Conservation (phyloP, 2,329 filamentous ascomycete genomes). For the Fusarium palustre region DNA sequence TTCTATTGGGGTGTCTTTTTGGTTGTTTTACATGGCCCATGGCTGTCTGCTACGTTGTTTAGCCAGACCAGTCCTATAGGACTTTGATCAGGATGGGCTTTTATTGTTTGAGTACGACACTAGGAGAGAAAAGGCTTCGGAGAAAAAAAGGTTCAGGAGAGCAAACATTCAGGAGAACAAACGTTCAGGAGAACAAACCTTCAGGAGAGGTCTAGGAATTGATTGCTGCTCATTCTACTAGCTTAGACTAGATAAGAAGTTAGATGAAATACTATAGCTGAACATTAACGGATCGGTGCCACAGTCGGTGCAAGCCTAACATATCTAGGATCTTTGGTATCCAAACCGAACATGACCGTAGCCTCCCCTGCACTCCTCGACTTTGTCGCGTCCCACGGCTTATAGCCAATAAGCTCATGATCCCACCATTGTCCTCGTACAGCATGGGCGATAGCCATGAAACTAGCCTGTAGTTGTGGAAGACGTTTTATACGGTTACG, state of each 20-base stretch:
- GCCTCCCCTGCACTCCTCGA: constrained; percentile 7
- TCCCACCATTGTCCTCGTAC: constrained; percentile 40
- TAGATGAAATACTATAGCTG: not conserved
- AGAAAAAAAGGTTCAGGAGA: too few species aligned
- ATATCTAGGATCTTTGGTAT: constrained; percentile 26
- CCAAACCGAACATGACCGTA: constrained; percentile 41
- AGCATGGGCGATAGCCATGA: constrained; percentile 36
- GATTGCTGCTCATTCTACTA: not conserved
- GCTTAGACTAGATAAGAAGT: not conserved
- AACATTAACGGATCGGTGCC: constrained; percentile 25
- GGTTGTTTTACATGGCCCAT: not conserved
- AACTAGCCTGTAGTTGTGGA: constrained; percentile 35
- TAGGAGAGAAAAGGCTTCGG: not conserved
- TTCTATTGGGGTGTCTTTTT: not conserved
- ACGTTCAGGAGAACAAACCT: too few species aligned
- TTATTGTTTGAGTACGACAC: not conserved
- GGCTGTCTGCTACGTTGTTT: not conserved
- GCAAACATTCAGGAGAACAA: too few species aligned
- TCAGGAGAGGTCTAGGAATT: not conserved
- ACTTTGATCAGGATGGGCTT: not conserved
- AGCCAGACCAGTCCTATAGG: not conserved
- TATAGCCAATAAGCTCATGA: constrained; percentile 22
- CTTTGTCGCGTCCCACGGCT: constrained; percentile 17
- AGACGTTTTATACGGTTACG: constrained; percentile 28
- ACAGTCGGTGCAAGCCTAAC: constrained; percentile 39